Conservation (phyloP, 331 rosid genomes). For the Quercus lobata region DNA sequence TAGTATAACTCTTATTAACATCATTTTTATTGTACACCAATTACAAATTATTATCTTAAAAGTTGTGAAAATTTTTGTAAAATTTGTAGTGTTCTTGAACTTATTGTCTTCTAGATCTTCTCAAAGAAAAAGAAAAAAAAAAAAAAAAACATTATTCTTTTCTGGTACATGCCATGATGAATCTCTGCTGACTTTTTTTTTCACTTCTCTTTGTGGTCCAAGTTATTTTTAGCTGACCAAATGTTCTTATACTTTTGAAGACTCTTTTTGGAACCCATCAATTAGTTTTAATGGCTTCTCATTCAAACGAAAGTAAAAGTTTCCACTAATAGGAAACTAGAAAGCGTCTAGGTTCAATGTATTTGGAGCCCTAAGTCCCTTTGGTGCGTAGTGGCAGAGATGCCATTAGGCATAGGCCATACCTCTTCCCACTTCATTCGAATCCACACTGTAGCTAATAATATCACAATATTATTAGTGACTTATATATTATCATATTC, state of each 20-base stretch:
- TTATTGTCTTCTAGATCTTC: too few relatives aligned
- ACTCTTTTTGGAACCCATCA: neutral
- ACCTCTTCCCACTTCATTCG: neutral
- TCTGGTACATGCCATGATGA: too few relatives aligned
- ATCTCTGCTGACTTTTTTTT: too few relatives aligned
- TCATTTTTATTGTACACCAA: too few relatives aligned
- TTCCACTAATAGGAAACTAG: neutral
- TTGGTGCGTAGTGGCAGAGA: neutral
- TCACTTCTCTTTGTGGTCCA: too few relatives aligned
- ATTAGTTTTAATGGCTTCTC: neutral
- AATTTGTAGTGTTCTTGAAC: too few relatives aligned
- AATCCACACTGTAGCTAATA: neutral
- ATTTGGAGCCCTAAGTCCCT: neutral
- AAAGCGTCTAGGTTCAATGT: conserved; percentile 40
- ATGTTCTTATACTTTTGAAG: neutral
- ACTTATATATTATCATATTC: too few relatives aligned
- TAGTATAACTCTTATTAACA: too few relatives aligned
- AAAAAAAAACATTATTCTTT: too few relatives aligned
- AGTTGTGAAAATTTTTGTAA: too few relatives aligned
- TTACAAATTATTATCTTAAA: too few relatives aligned
- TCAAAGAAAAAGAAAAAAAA: too few relatives aligned
- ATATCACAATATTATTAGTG: neutral
- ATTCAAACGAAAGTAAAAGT: neutral
- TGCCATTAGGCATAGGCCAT: neutral
- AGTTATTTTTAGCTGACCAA: neutral